phyloP scores from a whole-genome alignment of 75 land plant species.

The Chamaecyparis obtusa region DNA sequence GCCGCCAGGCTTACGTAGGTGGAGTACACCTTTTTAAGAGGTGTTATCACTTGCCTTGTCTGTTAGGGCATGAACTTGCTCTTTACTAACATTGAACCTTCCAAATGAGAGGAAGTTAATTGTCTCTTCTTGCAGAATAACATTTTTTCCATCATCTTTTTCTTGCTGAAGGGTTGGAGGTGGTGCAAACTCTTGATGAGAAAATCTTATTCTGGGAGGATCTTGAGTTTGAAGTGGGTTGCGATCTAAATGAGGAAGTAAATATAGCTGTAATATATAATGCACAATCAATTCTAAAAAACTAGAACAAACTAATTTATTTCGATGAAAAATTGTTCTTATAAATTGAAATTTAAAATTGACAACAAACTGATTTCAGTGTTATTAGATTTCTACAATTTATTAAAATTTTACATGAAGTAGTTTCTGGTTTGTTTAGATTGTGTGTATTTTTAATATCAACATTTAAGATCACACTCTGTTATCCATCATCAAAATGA shows the following conservation, averaged over 20 bases:
- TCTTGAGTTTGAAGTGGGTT: neutral
- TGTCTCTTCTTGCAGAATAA: neutral
- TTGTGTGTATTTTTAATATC: too few relatives aligned
- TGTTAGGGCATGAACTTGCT: conserved; percentile 41
- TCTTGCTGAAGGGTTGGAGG: neutral
- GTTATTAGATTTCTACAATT: too few relatives aligned
- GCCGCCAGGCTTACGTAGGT: conserved; percentile 46
- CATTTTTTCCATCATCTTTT: neutral
- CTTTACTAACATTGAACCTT: conserved; percentile 33
- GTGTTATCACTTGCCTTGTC: conserved; percentile 19
- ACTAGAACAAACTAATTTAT: too few relatives aligned
- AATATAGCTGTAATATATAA: neutral
- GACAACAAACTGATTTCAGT: too few relatives aligned
- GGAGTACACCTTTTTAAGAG: conserved; percentile 21
- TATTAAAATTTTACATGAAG: too few relatives aligned
- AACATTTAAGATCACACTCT: too few relatives aligned
- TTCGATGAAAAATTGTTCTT: too few relatives aligned
- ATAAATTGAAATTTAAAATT: too few relatives aligned
- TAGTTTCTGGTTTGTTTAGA: too few relatives aligned
- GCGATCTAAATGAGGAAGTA: neutral
- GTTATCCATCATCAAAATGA: too few relatives aligned
- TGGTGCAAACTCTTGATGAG: neutral
- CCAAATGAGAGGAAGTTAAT: conserved; percentile 19
- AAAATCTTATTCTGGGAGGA: neutral
- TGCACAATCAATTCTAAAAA: too few relatives aligned